Conservation (phyloP, 2,329 filamentous ascomycete species). For the Eutypella sp. region DNA sequence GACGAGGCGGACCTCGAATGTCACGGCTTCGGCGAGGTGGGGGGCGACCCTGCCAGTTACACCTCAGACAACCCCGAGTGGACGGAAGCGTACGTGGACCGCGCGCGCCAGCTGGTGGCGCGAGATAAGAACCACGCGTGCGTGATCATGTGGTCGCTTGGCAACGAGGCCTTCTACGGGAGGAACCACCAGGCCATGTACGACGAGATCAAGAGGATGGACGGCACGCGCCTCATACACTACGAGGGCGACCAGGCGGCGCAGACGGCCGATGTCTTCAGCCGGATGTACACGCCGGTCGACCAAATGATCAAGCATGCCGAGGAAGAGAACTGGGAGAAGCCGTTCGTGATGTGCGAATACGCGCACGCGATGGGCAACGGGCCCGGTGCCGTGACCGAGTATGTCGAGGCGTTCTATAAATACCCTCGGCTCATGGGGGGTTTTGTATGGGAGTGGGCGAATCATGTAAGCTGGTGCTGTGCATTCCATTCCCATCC, state of each 20-base stretch:
- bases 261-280: constrained; percentile 57
- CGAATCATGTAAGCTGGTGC: constrained; percentile 43
- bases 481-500: neutral
- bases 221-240: constrained; percentile 55
- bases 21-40: constrained; percentile 43
- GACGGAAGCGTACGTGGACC: constrained; percentile 62
- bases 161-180: constrained; percentile 69
- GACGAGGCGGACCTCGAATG: constrained; percentile 53
- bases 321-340: constrained; percentile 37
- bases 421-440: constrained; percentile 55
- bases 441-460: constrained; percentile 63
- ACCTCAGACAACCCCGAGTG: constrained; percentile 57
- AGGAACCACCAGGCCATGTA: constrained; percentile 65
- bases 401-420: constrained; percentile 63
- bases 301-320: constrained; percentile 38
- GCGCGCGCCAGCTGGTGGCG: constrained; percentile 58
- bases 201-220: constrained; percentile 52
- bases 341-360: constrained; percentile 55
- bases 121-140: constrained; percentile 57
- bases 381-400: constrained; percentile 60
- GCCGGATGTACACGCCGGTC: constrained; percentile 59
- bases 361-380: constrained; percentile 66
- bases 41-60: constrained; percentile 40
- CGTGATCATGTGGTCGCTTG: constrained; percentile 66
- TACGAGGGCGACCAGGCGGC: constrained; percentile 60